Conservation (phyloP, 768 basidiomycete genomes). For the Mycena vitilis region DNA sequence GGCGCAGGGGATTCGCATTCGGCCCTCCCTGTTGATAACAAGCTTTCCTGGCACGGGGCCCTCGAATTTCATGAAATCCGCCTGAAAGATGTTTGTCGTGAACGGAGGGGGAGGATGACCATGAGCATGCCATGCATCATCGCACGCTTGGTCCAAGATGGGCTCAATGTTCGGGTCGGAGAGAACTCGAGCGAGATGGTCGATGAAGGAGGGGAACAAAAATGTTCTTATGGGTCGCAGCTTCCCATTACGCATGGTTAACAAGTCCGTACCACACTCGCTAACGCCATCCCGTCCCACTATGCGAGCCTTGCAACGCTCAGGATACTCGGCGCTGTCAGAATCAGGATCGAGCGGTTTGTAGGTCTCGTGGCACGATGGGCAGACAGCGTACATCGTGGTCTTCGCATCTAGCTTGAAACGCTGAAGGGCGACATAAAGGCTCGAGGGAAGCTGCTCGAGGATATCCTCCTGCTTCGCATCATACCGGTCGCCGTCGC, state of each 20-base stretch:
- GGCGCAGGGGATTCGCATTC: not conserved
- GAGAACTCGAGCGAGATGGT: constrained; percentile 38
- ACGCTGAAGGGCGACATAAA: constrained; percentile 9
- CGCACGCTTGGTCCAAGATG: constrained; percentile 19
- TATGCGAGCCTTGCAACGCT: not conserved
- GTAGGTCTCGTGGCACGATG: constrained; percentile 29
- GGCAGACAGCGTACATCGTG: constrained; percentile 22
- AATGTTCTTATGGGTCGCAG: constrained; percentile 34
- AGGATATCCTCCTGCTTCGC: constrained; percentile 24
- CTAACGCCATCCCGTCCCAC: not conserved
- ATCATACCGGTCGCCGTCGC: constrained; percentile 7
- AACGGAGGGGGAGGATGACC: not conserved
- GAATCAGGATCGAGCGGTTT: not conserved
- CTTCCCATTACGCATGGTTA: not conserved
- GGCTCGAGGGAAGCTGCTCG: constrained; percentile 21
- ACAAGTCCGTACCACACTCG: constrained; percentile 7
- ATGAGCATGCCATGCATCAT: constrained; percentile 12
- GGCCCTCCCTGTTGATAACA: not conserved
- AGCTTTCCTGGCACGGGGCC: not conserved
- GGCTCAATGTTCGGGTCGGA: constrained; percentile 28
- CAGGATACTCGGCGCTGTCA: not conserved
- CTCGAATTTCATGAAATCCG: not conserved
- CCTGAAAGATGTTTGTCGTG: constrained; percentile 5
- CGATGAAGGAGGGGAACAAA: constrained; percentile 33
- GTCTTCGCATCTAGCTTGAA: constrained; percentile 29